These are phyloP conservation scores for Lentinus polychrous DNA, from an alignment of 1,284 basidiomycete species.

Conservation along the genomic window DNA sequence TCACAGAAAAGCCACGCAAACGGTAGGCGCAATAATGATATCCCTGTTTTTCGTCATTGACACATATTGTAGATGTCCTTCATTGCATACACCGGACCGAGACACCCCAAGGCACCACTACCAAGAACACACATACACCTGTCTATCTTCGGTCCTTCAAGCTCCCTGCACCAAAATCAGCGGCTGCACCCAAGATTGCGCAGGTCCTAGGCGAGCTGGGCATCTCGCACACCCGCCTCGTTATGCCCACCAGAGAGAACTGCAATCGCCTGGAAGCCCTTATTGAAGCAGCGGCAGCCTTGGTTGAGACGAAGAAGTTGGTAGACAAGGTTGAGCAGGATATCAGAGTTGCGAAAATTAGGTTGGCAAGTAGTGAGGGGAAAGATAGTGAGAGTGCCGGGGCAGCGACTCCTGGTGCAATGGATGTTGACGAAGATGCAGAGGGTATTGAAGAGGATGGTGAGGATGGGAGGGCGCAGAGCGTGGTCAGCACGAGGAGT, in stretches of 20 bases:
- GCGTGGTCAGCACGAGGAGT: conserved; percentile 57
- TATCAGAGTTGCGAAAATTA: conserved; percentile 60
- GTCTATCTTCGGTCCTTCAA: conserved; percentile 80
- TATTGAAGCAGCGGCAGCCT: conserved; percentile 58
- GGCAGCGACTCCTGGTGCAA: conserved; percentile 14
- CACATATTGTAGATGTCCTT: conserved; percentile 51
- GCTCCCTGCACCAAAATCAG: conserved; percentile 69
- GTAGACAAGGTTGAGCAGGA: conserved; percentile 85
- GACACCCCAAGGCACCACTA: conserved; percentile 43
- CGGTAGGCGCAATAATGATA: conserved; percentile 32
- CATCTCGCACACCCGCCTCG: conserved; percentile 65
- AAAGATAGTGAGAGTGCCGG: conserved; percentile 18
- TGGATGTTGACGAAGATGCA: conserved; percentile 25
- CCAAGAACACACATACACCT: conserved; percentile 71
- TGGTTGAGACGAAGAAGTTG: conserved; percentile 86
- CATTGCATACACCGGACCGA: conserved; percentile 76
- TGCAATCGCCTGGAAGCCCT: conserved; percentile 67
- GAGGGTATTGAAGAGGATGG: conserved; percentile 28
- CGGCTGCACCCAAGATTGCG: conserved; percentile 66
- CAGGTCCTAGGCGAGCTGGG: conserved; percentile 73
- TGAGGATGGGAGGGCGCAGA: conserved; percentile 55
- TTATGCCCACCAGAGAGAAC: conserved; percentile 88
- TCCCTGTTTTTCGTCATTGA: not conserved
- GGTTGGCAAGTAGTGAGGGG: conserved; percentile 52
- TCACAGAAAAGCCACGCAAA: conserved; percentile 49